These are phyloP conservation scores for Euryodendron excelsum DNA, from an alignment of 148 eudicot genomes.

Conservation along the genomic window DNA sequence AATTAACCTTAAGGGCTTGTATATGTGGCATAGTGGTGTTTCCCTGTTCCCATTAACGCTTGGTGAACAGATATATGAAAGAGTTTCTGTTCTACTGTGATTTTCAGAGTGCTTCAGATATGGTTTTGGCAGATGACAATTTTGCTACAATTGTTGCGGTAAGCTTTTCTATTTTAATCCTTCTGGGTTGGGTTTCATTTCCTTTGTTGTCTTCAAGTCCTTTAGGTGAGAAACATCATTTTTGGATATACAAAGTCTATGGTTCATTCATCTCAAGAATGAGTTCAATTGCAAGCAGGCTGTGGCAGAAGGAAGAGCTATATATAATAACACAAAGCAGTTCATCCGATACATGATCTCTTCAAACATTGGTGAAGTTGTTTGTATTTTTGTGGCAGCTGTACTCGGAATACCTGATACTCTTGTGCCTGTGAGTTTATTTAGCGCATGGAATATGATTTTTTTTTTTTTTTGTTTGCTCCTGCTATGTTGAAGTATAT, in stretches of 20 bases:
- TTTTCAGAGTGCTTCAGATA: slow-evolving; percentile 97
- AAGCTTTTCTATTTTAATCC: slow-evolving; percentile 28
- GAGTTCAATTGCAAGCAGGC: slow-evolving; percentile 58
- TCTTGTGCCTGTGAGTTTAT: slow-evolving; percentile 85
- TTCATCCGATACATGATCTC: slow-evolving; percentile 99
- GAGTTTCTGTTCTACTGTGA: not conserved
- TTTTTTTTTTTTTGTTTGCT: not conserved
- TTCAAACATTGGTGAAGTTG: slow-evolving; percentile 99
- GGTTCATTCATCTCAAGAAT: slow-evolving; percentile 6
- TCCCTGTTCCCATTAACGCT: not conserved
- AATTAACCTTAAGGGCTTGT: not conserved
- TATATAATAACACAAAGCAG: slow-evolving; percentile 98
- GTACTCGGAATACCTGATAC: slow-evolving; percentile 99
- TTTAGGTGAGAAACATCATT: not conserved
- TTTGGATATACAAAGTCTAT: not conserved
- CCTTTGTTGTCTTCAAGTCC: not conserved
- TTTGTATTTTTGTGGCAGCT: slow-evolving; percentile 98
- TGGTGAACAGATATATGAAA: not conserved
- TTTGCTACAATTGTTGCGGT: slow-evolving; percentile 98
- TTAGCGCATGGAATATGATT: not conserved
- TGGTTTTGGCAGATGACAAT: slow-evolving; percentile 99
- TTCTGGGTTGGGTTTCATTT: slow-evolving; percentile 9
- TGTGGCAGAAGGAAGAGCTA: slow-evolving; percentile 99
- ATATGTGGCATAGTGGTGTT: not conserved
- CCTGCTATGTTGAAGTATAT: not conserved